Evolutionary conservation across 257 asterid genomes (phyloP).

Genomic region (Agastache rugosa): DNA sequence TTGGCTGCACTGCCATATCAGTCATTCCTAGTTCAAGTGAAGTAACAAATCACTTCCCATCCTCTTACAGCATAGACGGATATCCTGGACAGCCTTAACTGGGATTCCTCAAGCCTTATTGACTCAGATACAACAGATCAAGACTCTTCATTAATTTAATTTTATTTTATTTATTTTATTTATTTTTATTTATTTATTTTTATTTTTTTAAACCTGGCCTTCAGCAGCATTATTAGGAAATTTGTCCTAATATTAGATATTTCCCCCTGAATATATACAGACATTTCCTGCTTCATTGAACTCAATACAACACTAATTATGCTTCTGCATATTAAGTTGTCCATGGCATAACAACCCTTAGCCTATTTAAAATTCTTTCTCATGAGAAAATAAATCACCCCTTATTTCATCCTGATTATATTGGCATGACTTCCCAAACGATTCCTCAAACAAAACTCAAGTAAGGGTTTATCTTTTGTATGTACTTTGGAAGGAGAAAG

Average conservation of each 20-base stretch:
- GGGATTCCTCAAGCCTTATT: background rate
- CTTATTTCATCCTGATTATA: constrained; percentile 6
- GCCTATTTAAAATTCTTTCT: constrained; percentile 4
- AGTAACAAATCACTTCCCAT: too few relatives aligned
- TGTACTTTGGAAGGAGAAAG: background rate
- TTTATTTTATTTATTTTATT: too few relatives aligned
- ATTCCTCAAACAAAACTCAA: background rate
- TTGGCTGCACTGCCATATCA: too few relatives aligned
- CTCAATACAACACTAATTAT: background rate
- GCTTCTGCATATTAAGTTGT: background rate
- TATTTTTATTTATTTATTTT: too few relatives aligned
- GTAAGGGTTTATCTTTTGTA: constrained; percentile 2
- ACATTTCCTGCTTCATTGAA: too few relatives aligned
- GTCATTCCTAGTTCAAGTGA: too few relatives aligned
- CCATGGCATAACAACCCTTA: background rate
- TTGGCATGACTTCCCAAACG: constrained; percentile 4
- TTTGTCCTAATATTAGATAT: too few relatives aligned
- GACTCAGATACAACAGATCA: background rate
- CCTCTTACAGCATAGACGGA: too few relatives aligned
- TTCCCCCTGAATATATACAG: too few relatives aligned
- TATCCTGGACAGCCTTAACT: background rate
- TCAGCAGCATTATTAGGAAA: too few relatives aligned
- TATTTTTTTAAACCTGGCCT: too few relatives aligned
- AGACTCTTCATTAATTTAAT: too few relatives aligned
- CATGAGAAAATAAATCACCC: background rate